Evolutionary conservation across 73 alveolate genomes (phyloP).

Genomic region (Paramecium pentaurelia): DNA sequence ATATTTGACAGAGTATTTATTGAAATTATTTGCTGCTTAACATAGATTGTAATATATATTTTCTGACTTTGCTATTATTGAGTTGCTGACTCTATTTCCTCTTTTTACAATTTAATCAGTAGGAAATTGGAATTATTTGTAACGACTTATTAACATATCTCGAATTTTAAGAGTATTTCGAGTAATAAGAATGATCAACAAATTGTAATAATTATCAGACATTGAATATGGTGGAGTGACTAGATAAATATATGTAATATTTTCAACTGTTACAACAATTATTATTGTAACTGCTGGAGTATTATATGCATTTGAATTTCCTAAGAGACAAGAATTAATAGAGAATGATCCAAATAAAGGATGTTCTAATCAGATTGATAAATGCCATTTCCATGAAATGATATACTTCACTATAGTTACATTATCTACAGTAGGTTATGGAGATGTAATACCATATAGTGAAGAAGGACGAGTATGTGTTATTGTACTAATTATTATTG

Average conservation of each 20-base stretch:
- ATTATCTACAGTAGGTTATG: slow-evolving; percentile 95
- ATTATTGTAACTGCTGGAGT: slow-evolving; percentile 72
- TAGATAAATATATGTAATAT: slow-evolving; percentile 38
- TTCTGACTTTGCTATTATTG: slow-evolving; percentile 49
- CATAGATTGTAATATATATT: slow-evolving; percentile 64
- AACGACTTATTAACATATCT: slow-evolving; percentile 33
- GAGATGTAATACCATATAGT: slow-evolving; percentile 89
- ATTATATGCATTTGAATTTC: slow-evolving; percentile 71
- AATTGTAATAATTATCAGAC: slow-evolving; percentile 29
- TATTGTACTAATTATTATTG: slow-evolving; percentile 75
- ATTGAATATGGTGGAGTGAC: slow-evolving; percentile 53
- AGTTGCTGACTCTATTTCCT: slow-evolving; percentile 67
- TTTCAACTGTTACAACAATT: slow-evolving; percentile 27
- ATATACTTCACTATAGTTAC: slow-evolving; percentile 88
- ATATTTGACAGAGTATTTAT: slow-evolving; percentile 62
- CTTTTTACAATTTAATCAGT: background rate
- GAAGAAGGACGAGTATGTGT: slow-evolving; percentile 89
- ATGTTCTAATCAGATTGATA: slow-evolving; percentile 1
- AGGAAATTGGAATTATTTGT: background rate
- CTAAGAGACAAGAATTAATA: slow-evolving; percentile 45
- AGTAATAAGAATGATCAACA: slow-evolving; percentile 38
- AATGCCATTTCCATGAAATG: slow-evolving; percentile 75
- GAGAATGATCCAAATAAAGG: background rate
- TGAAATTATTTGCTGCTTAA: slow-evolving; percentile 68
- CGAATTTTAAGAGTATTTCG: slow-evolving; percentile 21